Evolutionary conservation across 2,329 filamentous ascomycete genomes (phyloP).

Genomic region (Fusarium sp.): DNA sequence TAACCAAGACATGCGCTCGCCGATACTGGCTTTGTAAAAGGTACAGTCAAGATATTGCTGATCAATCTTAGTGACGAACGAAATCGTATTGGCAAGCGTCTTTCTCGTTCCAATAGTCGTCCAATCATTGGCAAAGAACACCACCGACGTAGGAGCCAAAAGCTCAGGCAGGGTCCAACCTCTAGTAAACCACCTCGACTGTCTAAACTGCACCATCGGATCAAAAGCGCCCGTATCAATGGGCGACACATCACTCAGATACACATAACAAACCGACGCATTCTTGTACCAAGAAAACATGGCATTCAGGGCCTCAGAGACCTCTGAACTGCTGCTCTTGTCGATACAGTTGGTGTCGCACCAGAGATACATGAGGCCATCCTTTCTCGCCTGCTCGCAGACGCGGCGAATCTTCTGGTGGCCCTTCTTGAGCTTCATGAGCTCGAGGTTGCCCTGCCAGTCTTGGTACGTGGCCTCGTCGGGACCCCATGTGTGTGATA

Average conservation of each 20-base stretch:
- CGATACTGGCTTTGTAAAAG: constrained; percentile 18
- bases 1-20: constrained; percentile 21
- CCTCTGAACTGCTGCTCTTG: constrained; percentile 24
- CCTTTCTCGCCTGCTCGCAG: constrained; percentile 21
- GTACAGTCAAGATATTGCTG: constrained; percentile 21
- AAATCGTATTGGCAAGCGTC: constrained; percentile 17
- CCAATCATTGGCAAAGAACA: constrained; percentile 22
- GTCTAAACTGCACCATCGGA: constrained; percentile 8
- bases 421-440: constrained; percentile 19
- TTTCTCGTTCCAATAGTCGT: constrained; percentile 10
- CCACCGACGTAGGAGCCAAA: constrained; percentile 10
- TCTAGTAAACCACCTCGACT: constrained; percentile 14
- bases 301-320: constrained; percentile 14
- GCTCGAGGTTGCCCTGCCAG: constrained; percentile 23
- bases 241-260: not conserved
- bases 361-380: constrained; percentile 21
- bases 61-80: constrained; percentile 16
- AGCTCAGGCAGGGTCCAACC: constrained; percentile 22
- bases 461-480: constrained; percentile 43
- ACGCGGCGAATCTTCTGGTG: constrained; percentile 22
- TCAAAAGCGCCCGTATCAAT: constrained; percentile 11
- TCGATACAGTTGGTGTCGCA: constrained; percentile 31
- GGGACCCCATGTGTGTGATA: constrained; percentile 46
- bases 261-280: constrained; percentile 11
- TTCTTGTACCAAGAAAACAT: constrained; percentile 28